Evolutionary conservation across 176 grass and related monocot species (phyloP), one percentile per base, ranked within the genome.

Genomic region (Thinopyrum elongatum): DNA sequence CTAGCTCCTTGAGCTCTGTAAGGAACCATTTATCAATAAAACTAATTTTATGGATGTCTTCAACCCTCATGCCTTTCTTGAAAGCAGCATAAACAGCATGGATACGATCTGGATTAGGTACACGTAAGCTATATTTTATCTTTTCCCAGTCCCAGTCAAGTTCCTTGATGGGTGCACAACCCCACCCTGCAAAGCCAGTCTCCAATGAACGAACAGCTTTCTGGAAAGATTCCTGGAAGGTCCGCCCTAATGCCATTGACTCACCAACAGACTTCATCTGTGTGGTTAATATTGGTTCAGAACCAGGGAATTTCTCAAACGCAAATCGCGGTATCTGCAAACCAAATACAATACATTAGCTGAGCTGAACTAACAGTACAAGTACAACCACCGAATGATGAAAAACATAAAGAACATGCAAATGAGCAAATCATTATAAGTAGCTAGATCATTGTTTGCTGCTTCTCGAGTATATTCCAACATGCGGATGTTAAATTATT

Each of bases 221-320:
- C 80, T 99, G 97, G 53, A 96, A 99, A 5, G 97, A 99, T 74
- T 96, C 97, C 87, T 99, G 97, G 70, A 99, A 99, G 55, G 94
- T 99, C 25, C 97, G 90, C 6, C 97, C 97, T 7, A 99, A 44
- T 59, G 97, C 94, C 97, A 99, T 99, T 49, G 97, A 70, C 87
- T 99, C 97, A 41, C 97, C 97, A 82, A 99, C 97, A 51, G 97
- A 99, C 83, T 99, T 99, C 97, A 99, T 99, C 66, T 99, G 97
- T 89, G 97, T 99, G 36, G 97, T 99, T 82, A 99, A 73, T 82
- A 87, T 82, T 81, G 97, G 97, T 61, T 99, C 88, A 58, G 94
- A 96, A 41, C 97, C 97, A 86, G 97, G 97, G 62, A 99, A 99
- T 85, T 99, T 99, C 89, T 99, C 97, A 80, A 99, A 99, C n/a